These are phyloP conservation scores for Liriodendron chinense DNA, from an alignment of 164 flowering plant species.

Conservation along the genomic window DNA sequence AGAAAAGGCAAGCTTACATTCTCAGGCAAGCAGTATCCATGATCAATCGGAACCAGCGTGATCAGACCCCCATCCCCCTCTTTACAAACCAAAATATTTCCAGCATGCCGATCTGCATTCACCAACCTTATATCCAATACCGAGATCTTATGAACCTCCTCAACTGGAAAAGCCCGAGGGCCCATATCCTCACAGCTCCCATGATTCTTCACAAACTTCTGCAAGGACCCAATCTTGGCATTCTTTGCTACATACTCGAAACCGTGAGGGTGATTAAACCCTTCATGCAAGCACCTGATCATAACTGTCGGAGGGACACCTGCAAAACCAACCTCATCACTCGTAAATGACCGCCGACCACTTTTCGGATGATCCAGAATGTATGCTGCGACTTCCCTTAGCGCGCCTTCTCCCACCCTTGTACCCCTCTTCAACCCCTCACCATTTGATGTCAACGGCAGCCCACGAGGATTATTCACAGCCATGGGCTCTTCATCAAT, in stretches of 20 bases:
- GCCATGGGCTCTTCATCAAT: conserved; percentile 84
- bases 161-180: conserved; percentile 64
- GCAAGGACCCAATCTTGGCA: conserved; percentile 68
- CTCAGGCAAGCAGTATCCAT: conserved; percentile 83
- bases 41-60: conserved; percentile 74
- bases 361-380: conserved; percentile 64
- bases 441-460: conserved; percentile 56
- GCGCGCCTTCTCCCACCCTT: conserved; percentile 73
- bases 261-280: conserved; percentile 60
- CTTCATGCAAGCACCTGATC: conserved; percentile 61
- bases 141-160: conserved; percentile 70
- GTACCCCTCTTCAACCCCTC: conserved; percentile 82
- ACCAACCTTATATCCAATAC: conserved; percentile 76
- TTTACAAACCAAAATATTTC: conserved; percentile 57
- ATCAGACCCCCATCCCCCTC: conserved; percentile 42
- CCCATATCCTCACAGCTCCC: conserved; percentile 90
- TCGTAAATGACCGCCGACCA: conserved; percentile 32
- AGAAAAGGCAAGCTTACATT: conserved; percentile 36
- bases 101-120: conserved; percentile 83
- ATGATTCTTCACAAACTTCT: conserved; percentile 60
- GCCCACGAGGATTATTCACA: conserved; percentile 59
- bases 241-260: conserved; percentile 23
- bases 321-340: conserved; percentile 53
- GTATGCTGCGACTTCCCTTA: conserved; percentile 76
- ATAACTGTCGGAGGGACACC: conserved; percentile 74